Base-by-base conservation (phyloP, 345 rosid genomes). In the Populus simonii region DNA sequence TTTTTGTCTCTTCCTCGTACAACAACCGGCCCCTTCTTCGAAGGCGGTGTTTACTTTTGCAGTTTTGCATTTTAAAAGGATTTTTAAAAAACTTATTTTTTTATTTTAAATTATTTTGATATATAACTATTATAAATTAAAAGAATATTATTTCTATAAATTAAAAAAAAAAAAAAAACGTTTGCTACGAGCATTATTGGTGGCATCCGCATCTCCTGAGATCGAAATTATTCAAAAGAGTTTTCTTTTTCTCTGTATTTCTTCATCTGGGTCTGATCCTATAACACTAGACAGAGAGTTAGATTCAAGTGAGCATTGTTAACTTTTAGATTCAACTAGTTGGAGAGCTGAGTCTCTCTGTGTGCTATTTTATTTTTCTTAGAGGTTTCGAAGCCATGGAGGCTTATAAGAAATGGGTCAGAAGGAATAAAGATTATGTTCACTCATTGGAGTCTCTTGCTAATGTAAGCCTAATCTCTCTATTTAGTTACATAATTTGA, bases 401-500 rank as follows among this genome's bases (percentile, higher is more conserved):
- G 79, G 91, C 90, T 74, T 96, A 96, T 80, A 93, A 89, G 91
- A 82, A 82, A 73, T 94, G 99, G 98, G 92, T 96, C 66, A 88
- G 95, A 85, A 91, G 84, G 76, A 96, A 94, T 75, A 89, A 81
- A 85, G 99, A 90, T 76, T 89, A 89, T 81, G 97, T 94, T 35
- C 95, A 91, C 84, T 91, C 98, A 41, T 77, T 96, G 74, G 94
- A 95, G 81, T 94, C 99, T 72, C 88, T 96, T 77, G 97, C 97
- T 78, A 94, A 89, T 84, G 99, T 96, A 87, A 92, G 92, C 45
- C 16, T n/a, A 13, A 2, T 61, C 31, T 1, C 17, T 70, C 18
- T 45, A 23, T 43, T 25, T 4, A 12, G 4, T 45, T 71, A 47
- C 39, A 23, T 20, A 33, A 59, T 61, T 78, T 49, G 49, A 13